These are phyloP conservation scores for Mediolabrus comicus DNA, from an alignment of 108 stramenopile genomes.

Conservation along the genomic window DNA sequence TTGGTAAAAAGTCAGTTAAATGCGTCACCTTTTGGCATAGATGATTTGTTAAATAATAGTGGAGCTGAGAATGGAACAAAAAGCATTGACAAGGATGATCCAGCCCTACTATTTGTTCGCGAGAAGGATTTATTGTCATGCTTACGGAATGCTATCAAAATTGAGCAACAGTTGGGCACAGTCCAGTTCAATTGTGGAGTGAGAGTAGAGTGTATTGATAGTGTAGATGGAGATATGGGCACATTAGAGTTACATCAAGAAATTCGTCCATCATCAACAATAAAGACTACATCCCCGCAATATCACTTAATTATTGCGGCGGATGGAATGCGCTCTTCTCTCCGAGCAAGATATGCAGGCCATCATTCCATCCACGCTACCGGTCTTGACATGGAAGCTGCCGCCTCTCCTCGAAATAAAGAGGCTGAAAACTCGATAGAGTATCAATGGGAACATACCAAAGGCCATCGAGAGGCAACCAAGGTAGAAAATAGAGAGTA, in stretches of 20 bases:
- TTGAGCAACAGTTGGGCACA: constrained; percentile 58
- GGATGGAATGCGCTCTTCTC: constrained; percentile 71
- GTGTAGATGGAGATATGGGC: constrained; percentile 50
- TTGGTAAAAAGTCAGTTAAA: constrained; percentile 67
- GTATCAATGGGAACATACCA: constrained; percentile 54
- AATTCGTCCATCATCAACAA: constrained; percentile 16
- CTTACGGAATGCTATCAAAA: constrained; percentile 55
- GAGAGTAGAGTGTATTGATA: constrained; percentile 49
- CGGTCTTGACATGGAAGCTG: constrained; percentile 3
- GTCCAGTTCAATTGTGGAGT: constrained; percentile 51
- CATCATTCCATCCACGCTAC: constrained; percentile 37
- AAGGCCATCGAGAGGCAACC: constrained; percentile 55
- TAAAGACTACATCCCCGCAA: constrained; percentile 32
- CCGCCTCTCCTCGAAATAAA: constrained; percentile 12
- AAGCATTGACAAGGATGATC: constrained; percentile 36
- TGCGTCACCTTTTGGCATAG: constrained; percentile 26
- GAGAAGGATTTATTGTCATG: constrained; percentile 70
- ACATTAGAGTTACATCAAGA: constrained; percentile 41
- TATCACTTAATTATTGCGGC: constrained; percentile 87
- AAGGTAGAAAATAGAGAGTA: constrained; percentile 74
- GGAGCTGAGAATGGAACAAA: not conserved
- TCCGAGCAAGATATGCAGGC: constrained; percentile 75
- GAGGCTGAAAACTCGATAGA: constrained; percentile 2
- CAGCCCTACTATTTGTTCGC: constrained; percentile 67
- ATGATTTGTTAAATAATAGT: constrained; percentile 19